Base-by-base conservation (phyloP, 2,329 filamentous ascomycete genomes). In the Ophiognomonia clavigignenti-juglandacearum region DNA sequence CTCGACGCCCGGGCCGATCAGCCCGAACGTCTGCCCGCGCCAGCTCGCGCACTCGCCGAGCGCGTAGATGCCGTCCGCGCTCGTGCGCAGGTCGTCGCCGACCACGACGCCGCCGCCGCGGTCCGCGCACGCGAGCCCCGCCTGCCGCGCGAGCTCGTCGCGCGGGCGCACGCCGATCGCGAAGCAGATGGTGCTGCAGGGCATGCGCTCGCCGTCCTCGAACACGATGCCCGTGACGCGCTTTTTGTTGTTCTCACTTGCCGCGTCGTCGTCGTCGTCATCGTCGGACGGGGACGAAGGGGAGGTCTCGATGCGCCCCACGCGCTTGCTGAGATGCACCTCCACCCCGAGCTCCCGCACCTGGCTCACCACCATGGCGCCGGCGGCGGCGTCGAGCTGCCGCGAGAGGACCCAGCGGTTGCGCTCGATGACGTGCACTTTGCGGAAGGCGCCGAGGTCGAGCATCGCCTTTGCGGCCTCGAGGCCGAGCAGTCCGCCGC, bases 391-490 rank as follows among this genome's bases (percentile, higher is more conserved):
- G 60, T 96, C 90, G 1, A 96, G 69, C 59, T 96, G 90, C 45
- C 90, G 75, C 45, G 85, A 88, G 36, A 96, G 64, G 0, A 95
- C 84, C 86, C 88, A 96, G 56, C 78, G 68, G 59, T 90, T 92
- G 43, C 88, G 76, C 64, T 96, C 91, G 43, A 96, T 81, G 8
- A 96, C 70, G 55, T 83, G 86, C 43, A 96, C 85, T 48, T 81
- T 79, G 11, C 76, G 72, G 59, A 86, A 95, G 43, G 82, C 78
- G 56, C 86, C 76, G 8, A 96, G 70, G 60, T 95, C 89, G 71
- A 91, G 84, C 87, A 96, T 90, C 2, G 90, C 90, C 59, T 95
- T 93, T 27, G 88, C 90, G 2, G 90, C 90, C 67, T 96, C 90
- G 0, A 96, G 77, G 1, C 90, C 90, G 0, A 96, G 74, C 20